Conservation (phyloP, 371 early-diverging fungal genomes). For the Capillidium rhysosporum region DNA sequence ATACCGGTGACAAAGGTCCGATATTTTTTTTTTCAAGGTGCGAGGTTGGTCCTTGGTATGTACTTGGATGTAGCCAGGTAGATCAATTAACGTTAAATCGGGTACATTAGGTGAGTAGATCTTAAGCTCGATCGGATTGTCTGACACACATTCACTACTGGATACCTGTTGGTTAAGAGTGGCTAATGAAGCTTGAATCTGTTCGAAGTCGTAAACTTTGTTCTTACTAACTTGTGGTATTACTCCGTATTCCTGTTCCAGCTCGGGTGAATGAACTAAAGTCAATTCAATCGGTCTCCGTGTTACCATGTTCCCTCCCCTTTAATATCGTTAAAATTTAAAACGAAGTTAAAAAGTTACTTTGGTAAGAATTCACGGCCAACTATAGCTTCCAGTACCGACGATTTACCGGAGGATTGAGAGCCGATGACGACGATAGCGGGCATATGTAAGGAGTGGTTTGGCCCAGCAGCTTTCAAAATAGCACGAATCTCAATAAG, state of each 20-base stretch:
- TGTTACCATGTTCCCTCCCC: constrained; percentile 97
- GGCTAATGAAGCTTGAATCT: constrained; percentile 72
- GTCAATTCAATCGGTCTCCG: constrained; percentile 97
- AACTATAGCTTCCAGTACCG: constrained; percentile 97
- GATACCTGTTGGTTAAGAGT: constrained; percentile 88
- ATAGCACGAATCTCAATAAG: constrained; percentile 86
- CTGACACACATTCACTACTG: constrained; percentile 79
- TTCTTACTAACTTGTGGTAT: constrained; percentile 82
- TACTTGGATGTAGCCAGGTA: constrained; percentile 98
- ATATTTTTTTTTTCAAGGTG: constrained; percentile 78
- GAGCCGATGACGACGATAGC: constrained; percentile 96
- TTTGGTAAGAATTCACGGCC: constrained; percentile 97
- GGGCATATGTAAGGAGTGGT: constrained; percentile 65
- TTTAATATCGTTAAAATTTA: constrained; percentile 10
- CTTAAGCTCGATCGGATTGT: constrained; percentile 82
- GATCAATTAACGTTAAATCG: constrained; percentile 91
- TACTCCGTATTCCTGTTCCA: constrained; percentile 79
- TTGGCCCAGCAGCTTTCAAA: constrained; percentile 59
- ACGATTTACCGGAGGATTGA: constrained; percentile 96
- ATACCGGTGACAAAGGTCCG: constrained; percentile 84
- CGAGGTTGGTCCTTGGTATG: constrained; percentile 85
- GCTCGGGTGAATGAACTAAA: constrained; percentile 73
- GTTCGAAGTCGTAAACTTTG: constrained; percentile 65
- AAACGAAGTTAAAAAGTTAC: constrained; percentile 21
- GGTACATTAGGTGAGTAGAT: constrained; percentile 89